Evolutionary conservation across 176 grass and related monocot genomes (phyloP).

Genomic region (Oryza glaberrima): DNA sequence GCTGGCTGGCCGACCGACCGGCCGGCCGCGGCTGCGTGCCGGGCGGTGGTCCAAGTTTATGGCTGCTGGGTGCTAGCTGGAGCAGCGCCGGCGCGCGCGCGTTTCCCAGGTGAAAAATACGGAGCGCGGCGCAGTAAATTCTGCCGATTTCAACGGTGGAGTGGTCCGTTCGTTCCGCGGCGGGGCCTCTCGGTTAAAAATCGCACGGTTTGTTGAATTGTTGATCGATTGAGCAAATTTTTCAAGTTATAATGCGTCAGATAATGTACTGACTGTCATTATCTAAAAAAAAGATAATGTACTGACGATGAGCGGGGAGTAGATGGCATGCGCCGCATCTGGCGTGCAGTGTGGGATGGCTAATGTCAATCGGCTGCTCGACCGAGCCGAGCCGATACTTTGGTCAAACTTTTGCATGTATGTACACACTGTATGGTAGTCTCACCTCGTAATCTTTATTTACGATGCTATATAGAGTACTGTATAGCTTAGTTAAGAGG

Average conservation of each 20-base stretch:
- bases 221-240: neutral
- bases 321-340: neutral
- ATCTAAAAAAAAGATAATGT: too few relatives aligned
- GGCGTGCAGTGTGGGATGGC: neutral
- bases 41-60: slow-evolving; percentile 22
- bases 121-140: neutral
- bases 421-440: neutral
- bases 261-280: neutral
- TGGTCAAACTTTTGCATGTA: slow-evolving; percentile 38
- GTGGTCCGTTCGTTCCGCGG: neutral
- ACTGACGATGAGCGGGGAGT: neutral
- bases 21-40: neutral
- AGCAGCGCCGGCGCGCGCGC: neutral
- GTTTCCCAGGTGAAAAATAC: slow-evolving; percentile 40
- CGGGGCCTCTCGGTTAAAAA: neutral
- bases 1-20: neutral
- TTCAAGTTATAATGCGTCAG: neutral
- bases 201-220: too few relatives aligned
- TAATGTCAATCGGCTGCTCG: neutral
- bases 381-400: neutral
- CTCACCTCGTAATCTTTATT: neutral
- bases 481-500: neutral
- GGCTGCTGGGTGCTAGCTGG: neutral
- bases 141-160: neutral
- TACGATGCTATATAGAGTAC: neutral